A percentile compares a stretch with the other conserved stretches of the same genome.
Conservation (phyloP, 2,329 filamentous ascomycete species). For the Clonostachys rhizophaga region DNA sequence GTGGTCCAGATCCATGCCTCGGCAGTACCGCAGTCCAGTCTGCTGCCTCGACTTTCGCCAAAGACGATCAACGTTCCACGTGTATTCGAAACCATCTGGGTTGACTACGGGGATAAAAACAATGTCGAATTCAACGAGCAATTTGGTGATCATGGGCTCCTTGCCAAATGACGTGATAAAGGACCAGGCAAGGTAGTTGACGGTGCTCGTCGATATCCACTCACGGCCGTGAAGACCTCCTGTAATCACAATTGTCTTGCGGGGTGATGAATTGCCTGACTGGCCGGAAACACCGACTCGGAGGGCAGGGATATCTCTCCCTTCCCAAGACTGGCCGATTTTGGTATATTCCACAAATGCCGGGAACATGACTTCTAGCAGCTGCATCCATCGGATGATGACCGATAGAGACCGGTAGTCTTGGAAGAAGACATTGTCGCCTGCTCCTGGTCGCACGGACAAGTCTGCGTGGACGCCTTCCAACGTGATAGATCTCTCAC, state of each 20-base stretch:
- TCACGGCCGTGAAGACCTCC: conserved; percentile 91
- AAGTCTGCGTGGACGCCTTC: conserved; percentile 3
- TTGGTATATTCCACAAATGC: conserved; percentile 68
- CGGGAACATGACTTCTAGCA: conserved; percentile 86
- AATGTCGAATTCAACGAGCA: conserved; percentile 82
- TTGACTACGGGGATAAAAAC: conserved; percentile 87
- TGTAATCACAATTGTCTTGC: conserved; percentile 76
- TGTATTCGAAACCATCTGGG: conserved; percentile 91
- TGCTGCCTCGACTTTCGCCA: conserved; percentile 94
- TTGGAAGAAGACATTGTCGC: conserved; percentile 81
- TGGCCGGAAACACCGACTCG: conserved; percentile 60
- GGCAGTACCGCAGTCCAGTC: conserved; percentile 78
- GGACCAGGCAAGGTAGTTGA: conserved; percentile 86
- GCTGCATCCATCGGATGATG: conserved; percentile 85
- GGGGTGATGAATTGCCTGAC: conserved; percentile 36
- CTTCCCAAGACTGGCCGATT: conserved; percentile 84
- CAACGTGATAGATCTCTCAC: background rate
- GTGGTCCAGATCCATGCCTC: conserved; percentile 84
- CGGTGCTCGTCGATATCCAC: conserved; percentile 92
- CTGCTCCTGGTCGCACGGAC: conserved; percentile 13
- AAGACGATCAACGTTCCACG: conserved; percentile 84
- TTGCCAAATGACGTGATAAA: conserved; percentile 82
- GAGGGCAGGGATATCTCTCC: conserved; percentile 78
- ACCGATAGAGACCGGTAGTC: conserved; percentile 86
- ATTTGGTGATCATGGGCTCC: conserved; percentile 62